Conservation (phyloP, 139 green algal genomes). For the Chlorella sp. region DNA sequence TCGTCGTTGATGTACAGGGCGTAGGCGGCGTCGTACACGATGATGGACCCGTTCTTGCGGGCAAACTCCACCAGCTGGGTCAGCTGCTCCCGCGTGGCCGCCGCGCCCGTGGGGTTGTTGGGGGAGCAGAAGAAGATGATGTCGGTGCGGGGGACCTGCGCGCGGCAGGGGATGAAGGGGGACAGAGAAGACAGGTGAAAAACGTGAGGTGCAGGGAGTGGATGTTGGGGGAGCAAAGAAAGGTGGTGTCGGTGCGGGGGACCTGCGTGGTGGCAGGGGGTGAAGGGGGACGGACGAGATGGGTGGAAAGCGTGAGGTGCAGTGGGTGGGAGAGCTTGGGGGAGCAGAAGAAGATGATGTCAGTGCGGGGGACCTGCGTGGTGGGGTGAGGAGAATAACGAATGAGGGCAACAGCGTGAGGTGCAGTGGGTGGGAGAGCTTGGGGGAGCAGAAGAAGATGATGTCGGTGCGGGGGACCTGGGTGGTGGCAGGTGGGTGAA, state of each 20-base stretch:
- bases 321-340: background rate
- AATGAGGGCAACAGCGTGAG: too few species aligned
- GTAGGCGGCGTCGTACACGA: constrained; percentile 99
- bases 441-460: constrained; percentile 99
- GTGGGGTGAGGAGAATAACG: too few species aligned
- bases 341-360: too few species aligned
- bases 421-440: constrained; percentile 99
- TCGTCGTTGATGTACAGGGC: constrained; percentile 95
- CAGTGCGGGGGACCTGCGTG: too few species aligned
- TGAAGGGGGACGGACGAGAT: background rate
- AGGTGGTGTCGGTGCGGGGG: too few species aligned
- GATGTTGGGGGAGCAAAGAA: too few species aligned
- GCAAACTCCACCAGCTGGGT: constrained; percentile 92
- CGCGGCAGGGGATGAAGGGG: background rate
- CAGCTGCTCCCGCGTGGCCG: constrained; percentile 93
- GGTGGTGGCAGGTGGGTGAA: background rate
- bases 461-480: constrained; percentile 89
- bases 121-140: constrained; percentile 99
- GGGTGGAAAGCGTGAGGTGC: background rate
- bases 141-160: constrained; percentile 84
- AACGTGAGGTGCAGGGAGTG: too few species aligned
- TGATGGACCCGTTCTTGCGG: constrained; percentile 84
- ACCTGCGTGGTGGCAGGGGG: too few species aligned
- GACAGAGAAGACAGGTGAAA: background rate
- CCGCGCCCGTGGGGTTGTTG: constrained; percentile 97